Base-by-base conservation (phyloP, 805 yeast species). In the Dipodascus albidus region DNA sequence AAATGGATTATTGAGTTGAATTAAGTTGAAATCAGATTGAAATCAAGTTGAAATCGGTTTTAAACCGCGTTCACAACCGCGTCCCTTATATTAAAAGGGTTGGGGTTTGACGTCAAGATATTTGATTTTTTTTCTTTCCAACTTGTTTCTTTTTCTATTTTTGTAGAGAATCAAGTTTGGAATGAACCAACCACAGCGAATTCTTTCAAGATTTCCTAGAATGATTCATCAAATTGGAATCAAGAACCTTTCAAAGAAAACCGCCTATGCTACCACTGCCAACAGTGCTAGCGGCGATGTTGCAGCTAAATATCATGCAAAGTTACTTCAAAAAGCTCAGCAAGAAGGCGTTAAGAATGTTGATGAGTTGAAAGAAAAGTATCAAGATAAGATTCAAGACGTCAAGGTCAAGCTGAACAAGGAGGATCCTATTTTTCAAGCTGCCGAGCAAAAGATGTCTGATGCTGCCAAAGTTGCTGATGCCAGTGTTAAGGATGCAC, bases 351-450 rank as follows among this genome's bases (percentile, higher is more conserved):
- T 70, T 0, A 59, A 67, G 1, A 65, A 72, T 35, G 68, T 86
- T 2, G 79, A 80, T 3, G 85, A 85, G 54, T 70, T 89, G 57
- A 78, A 81, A 58, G 79, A 71, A 44, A 79, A 77, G 57, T 67
- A 83, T 57, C 81, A 83, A 60, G 84, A 80, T 44, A 76, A 79
- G 21, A 79, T 88, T 49, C 80, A 75, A 38, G 62, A 67, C 35
- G 77, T 73, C 50, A 83, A 81, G 63, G 73, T 72, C 55, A 79
- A 80, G 54, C 70, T 85, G 62, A 75, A 73, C 63, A 78, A 73
- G 53, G 68, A 85, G 14, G 95, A 87, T 63, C 93, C 93, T 0
- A 69, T 85, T 59, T 71, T 76, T 11, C 17, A 51, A 86, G 82
- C 38, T 23, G 23, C 19, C n/a, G 52, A 42, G 15, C 50, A 23